phyloP scores from a whole-genome alignment of 805 yeast genomes.

The Barnettozyma siamensis region DNA sequence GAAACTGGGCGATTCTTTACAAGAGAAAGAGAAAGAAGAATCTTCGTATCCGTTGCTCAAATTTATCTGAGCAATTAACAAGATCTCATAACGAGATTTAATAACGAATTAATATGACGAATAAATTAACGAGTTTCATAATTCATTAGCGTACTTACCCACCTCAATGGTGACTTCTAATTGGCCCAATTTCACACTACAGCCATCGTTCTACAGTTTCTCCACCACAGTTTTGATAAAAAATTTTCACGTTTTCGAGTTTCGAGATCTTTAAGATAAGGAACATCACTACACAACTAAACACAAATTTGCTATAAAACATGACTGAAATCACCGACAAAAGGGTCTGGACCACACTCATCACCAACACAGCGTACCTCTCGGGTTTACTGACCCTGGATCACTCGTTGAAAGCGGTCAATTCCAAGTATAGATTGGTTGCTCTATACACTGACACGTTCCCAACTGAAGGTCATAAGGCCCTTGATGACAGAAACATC shows the following conservation, averaged over 20 bases:
- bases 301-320: too few relatives aligned
- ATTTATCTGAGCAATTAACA: too few relatives aligned
- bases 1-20: neutral
- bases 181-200: too few relatives aligned
- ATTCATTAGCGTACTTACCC: too few relatives aligned
- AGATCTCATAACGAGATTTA: too few relatives aligned
- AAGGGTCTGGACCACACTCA: constrained; percentile 50
- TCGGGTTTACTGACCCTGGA: constrained; percentile 47
- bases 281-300: too few relatives aligned
- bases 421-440: constrained; percentile 45
- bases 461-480: constrained; percentile 35
- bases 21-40: constrained; percentile 1
- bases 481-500: constrained; percentile 35
- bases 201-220: too few relatives aligned
- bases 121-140: neutral
- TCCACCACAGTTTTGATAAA: too few relatives aligned
- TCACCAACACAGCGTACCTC: constrained; percentile 46
- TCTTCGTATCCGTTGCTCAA: neutral
- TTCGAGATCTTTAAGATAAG: too few relatives aligned
- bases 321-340: constrained; percentile 2
- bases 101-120: neutral
- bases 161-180: too few relatives aligned
- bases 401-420: constrained; percentile 36
- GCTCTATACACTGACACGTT: constrained; percentile 49
- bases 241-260: too few relatives aligned